Base-by-base conservation (phyloP, 2,329 filamentous ascomycete genomes). In the Penicillium sp. region DNA sequence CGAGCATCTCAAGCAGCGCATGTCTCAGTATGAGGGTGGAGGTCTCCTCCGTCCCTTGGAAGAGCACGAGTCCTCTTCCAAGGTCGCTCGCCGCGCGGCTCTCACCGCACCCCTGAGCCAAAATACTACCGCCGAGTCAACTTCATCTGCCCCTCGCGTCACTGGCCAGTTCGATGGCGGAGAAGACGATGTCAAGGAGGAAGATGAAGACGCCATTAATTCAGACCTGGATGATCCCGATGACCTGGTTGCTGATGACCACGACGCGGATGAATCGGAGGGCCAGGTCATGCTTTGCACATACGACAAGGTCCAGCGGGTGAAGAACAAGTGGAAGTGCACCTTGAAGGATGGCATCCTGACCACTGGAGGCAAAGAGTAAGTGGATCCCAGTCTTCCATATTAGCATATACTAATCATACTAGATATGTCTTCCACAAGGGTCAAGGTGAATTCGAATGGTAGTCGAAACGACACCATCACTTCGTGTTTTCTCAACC, bases 311-410 rank as follows among this genome's bases (percentile, higher is more conserved):
- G 93, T 98, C 9, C 91, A 97, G 72, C 81, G 93, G 42, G 93
- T 97, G 63, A 98, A 98, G 83, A 98, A 97, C 75, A 98, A 93
- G 81, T 93, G 87, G 87, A 98, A 98, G 86, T 98, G 93, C 72
- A 90, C 88, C 1, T 82, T 98, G 56, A 97, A 97, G 75, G 93
- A 98, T 64, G 93, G 93, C 19, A 87, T 98, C 17, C 77, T 98
- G 59, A 95, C 87, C 39, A 88, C 95, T 33, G 90, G 91, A 59
- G 88, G 88, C 59, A 95, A 88, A 72, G 93, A 98, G 78, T 85
- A 70, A 69, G 79, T 76, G 32, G 32, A 39, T 41, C 2, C 3
- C 6, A 31, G 3, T 26, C 34, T 10, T 13, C 26, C 13, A 29
- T 45, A 45, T 34, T 21, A 29, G 35, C n/a, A n/a, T 40, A 49